Evolutionary conservation across 1,284 basidiomycete genomes (phyloP).

Genomic region (Leccinum variabile): DNA sequence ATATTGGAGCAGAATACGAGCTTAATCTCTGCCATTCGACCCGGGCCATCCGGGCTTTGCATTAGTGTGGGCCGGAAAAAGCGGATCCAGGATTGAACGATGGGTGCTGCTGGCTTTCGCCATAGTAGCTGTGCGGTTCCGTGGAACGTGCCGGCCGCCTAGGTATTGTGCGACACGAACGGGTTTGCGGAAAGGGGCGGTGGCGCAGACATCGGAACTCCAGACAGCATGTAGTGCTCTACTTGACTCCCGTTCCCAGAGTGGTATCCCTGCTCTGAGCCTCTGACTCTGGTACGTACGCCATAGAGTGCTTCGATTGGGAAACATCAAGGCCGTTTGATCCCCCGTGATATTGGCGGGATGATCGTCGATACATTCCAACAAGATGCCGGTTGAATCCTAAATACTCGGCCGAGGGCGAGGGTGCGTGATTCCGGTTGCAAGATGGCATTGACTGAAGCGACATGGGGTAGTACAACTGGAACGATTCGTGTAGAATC

Average conservation of each 20-base stretch:
- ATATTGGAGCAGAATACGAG: too few relatives aligned
- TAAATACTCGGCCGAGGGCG: constrained; percentile 29
- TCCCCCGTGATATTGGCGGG: constrained; percentile 31
- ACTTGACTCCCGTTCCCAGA: constrained; percentile 27
- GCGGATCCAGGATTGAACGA: constrained; percentile 47
- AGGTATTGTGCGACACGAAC: constrained; percentile 41
- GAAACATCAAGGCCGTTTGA: constrained; percentile 27
- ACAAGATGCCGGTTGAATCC: constrained; percentile 34
- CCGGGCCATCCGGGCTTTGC: constrained; percentile 4
- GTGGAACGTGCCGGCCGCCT: constrained; percentile 30
- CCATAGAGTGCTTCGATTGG: constrained; percentile 34
- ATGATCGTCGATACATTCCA: constrained; percentile 31
- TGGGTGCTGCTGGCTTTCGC: constrained; percentile 41
- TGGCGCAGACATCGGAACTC: constrained; percentile 54
- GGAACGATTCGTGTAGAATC: constrained; percentile 57
- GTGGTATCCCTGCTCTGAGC: constrained; percentile 31
- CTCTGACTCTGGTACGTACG: too few relatives aligned
- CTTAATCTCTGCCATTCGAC: not conserved
- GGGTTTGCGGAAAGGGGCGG: constrained; percentile 48
- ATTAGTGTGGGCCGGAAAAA: constrained; percentile 49
- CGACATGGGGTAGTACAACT: constrained; percentile 73
- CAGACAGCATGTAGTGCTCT: constrained; percentile 41
- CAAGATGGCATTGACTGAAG: constrained; percentile 51
- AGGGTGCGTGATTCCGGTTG: constrained; percentile 27
- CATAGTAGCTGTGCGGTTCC: constrained; percentile 38